Evolutionary conservation across 179 eudicot species (phyloP), one percentile per base, ranked within the genome.

Genomic region (Beta macrorhiza): DNA sequence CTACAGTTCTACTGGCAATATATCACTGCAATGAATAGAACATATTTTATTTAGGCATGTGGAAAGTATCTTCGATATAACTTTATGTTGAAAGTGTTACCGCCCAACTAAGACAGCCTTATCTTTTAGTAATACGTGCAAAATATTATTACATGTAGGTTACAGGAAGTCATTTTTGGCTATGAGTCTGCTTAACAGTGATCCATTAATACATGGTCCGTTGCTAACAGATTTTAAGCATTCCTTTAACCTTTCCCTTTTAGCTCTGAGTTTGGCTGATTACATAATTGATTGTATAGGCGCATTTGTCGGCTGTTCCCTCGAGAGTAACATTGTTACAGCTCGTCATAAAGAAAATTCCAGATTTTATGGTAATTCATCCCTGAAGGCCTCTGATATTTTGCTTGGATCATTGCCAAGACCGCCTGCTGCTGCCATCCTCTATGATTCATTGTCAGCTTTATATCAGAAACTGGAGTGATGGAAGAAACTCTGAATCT

Each of bases 271-370:
- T 70, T 17, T 75, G 56, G 70, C 42, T 78, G 20, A 62, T 79
- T 17, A 17, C 70, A 25, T 76, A 1, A 51, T 55, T 78, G 81
- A 64, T 68, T 62, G 67, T 84, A 77, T 87, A 95, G 98, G 99
- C 74, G 99, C 95, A 51, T 95, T 93, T 83, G 88, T 90, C n/a
- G 98, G 98, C 45, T 93, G 93, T 82, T 92, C 98, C 47, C 87
- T 95, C 5, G 98, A 93, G 92, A 93, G 98, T 77, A 93, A 91
- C 51, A 59, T 95, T 10, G 90, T 93, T 11, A 90, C 97, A 71
- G 92, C 98, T 32, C 95, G 98, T n/a, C 78, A 84, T 10, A 83
- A 78, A 70, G 95, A 87, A 85, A 93, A 95, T 80, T 85, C 88
- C 49, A 84, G 91, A 83, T 95, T 95, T 81, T 95, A 95, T 68